Conservation (phyloP, 1,284 basidiomycete genomes). For the Caloboletus firmus region DNA sequence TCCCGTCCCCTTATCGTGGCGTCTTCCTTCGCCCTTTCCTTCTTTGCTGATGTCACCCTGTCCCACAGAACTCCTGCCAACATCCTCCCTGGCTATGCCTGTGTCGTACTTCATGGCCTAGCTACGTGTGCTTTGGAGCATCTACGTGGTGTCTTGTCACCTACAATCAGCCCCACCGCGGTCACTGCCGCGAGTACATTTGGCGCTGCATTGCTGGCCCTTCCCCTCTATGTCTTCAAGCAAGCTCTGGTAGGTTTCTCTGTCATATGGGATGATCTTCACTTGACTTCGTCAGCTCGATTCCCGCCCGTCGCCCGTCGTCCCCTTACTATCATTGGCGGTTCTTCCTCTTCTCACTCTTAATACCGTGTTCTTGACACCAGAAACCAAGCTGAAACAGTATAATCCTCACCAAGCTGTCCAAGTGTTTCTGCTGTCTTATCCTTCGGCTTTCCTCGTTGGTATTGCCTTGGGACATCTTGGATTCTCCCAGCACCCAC, state of each 20-base stretch:
- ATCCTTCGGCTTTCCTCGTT: slow-evolving; percentile 45
- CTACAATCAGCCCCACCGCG: slow-evolving; percentile 54
- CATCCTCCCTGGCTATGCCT: slow-evolving; percentile 62
- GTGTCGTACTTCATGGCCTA: slow-evolving; percentile 56
- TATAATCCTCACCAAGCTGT: slow-evolving; percentile 48
- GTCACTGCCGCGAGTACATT: slow-evolving; percentile 54
- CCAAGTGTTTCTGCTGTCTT: slow-evolving; percentile 56
- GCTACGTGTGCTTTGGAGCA: slow-evolving; percentile 62
- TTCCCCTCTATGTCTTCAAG: slow-evolving; percentile 63
- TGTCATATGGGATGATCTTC: not conserved
- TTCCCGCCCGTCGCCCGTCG: slow-evolving; percentile 38
- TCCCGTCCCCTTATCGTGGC: slow-evolving; percentile 47
- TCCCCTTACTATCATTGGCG: slow-evolving; percentile 55
- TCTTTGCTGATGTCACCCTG: slow-evolving; percentile 56
- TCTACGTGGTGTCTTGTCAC: slow-evolving; percentile 54
- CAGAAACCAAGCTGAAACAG: slow-evolving; percentile 50
- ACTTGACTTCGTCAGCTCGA: slow-evolving; percentile 37
- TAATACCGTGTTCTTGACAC: slow-evolving; percentile 55
- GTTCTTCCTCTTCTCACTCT: slow-evolving; percentile 61
- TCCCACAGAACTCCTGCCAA: slow-evolving; percentile 45
- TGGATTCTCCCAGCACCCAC: slow-evolving; percentile 54
- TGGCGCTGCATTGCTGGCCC: slow-evolving; percentile 60
- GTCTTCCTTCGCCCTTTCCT: slow-evolving; percentile 46
- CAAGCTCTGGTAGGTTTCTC: slow-evolving; percentile 51
- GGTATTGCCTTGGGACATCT: slow-evolving; percentile 50